Evolutionary conservation across 1,284 basidiomycete species (phyloP), one percentile per base, ranked within the genome.

Genomic region (Phellinidium pouzarii): DNA sequence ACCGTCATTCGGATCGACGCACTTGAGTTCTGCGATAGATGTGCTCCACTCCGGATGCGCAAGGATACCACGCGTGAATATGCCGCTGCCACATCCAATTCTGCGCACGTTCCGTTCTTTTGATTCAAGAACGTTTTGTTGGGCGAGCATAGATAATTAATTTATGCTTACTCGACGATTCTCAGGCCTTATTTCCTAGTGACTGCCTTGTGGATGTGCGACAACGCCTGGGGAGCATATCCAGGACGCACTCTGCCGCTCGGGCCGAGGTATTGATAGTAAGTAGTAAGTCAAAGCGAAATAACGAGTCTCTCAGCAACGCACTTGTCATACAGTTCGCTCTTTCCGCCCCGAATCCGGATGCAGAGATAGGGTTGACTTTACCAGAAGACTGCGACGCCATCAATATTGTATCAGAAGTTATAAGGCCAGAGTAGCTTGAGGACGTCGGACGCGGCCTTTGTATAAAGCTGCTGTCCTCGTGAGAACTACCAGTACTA

Each of bases 41-140:
- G 65, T 61, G 9, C 72, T 61, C 75, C 78, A 83, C 40, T 75
- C 73, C 5, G 77, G 70, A 65, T 86, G 76, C 3, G 76, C 74
- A 38, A 91, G 70, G 19, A 91, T 65, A 2, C 84, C 83, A n/a
- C 87, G 78, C 19, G 88, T 90, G 65, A 89, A 91, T 44, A 91
- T 77, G 3, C 87, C 88, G 3, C 87, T 88, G 29, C 88, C 88
- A 34, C 81, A 68, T 26, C 87, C 82, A 41, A 87, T 70, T 61
- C 83, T 85, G 37, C 59, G 23, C 25, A 43, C 9, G n/a, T 23
- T 7, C 19, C 22, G 44, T n/a, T n/a, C n/a, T n/a, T n/a, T n/a
- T n/a, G n/a, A n/a, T n/a, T n/a, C n/a, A n/a, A n/a, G n/a, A n/a
- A n/a, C 3, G 14, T 17, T n/a, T 17, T n/a, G 7, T 11, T 20